Evolutionary conservation across 2,329 filamentous ascomycete species (phyloP).

Genomic region (Aspergillus sp.): DNA sequence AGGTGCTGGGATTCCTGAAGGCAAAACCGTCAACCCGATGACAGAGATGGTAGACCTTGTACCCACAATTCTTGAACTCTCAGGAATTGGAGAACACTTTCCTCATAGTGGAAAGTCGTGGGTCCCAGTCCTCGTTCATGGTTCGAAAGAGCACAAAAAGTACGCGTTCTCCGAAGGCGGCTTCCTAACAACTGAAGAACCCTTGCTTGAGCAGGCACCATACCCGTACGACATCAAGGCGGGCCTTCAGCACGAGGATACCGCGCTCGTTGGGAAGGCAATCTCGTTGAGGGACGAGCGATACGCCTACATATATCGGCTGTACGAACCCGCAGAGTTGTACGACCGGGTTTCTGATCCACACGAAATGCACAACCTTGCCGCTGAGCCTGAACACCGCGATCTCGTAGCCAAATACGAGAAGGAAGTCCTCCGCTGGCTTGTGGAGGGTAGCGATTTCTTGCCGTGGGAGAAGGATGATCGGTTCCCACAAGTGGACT

Average conservation of each 20-base stretch:
- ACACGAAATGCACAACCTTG: constrained; percentile 12
- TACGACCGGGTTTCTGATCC: constrained; percentile 42
- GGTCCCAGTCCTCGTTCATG: constrained; percentile 32
- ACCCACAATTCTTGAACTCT: constrained; percentile 21
- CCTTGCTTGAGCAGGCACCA: constrained; percentile 44
- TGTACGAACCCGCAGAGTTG: constrained; percentile 49
- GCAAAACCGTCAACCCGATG: constrained; percentile 27
- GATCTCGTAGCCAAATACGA: constrained; percentile 21
- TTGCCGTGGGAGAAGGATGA: constrained; percentile 38
- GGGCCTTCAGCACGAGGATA: constrained; percentile 48
- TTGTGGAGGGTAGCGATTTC: constrained; percentile 37
- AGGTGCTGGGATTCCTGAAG: neutral
- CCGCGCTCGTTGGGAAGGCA: constrained; percentile 45
- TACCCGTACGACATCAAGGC: constrained; percentile 52
- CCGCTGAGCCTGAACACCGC: constrained; percentile 28
- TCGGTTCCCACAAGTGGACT: constrained; percentile 36
- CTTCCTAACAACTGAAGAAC: constrained; percentile 47
- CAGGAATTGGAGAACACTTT: constrained; percentile 34
- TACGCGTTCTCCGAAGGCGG: constrained; percentile 49
- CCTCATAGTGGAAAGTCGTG: constrained; percentile 30
- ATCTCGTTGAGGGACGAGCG: constrained; percentile 25
- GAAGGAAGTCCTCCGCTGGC: constrained; percentile 40
- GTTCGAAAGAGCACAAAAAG: constrained; percentile 33
- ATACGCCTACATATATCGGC: constrained; percentile 47
- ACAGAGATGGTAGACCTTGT: constrained; percentile 27